phyloP scores from a whole-genome alignment of 2,329 filamentous ascomycete species.

The Apiospora hydei region DNA sequence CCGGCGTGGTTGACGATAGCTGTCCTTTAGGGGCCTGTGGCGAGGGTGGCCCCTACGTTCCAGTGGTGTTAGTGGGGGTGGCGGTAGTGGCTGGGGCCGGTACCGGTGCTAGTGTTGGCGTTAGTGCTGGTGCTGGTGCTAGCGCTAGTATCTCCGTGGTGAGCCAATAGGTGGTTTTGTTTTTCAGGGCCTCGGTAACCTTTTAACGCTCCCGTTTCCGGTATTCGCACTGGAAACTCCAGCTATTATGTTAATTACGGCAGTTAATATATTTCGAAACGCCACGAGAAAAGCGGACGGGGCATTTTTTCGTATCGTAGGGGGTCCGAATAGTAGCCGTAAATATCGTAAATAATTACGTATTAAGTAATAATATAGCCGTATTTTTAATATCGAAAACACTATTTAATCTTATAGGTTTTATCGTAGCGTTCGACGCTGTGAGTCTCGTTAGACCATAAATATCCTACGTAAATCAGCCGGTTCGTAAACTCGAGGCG shows the following conservation, averaged over 20 bases:
- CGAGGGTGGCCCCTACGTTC: background rate
- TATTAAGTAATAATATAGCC: too few species aligned
- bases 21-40: background rate
- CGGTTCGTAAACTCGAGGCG: background rate
- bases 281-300: background rate
- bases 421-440: background rate
- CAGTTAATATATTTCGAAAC: background rate
- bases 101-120: too few species aligned
- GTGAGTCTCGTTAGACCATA: background rate
- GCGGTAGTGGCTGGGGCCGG: too few species aligned
- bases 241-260: background rate
- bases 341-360: background rate
- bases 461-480: background rate
- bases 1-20: background rate
- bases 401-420: background rate
- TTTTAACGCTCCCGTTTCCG: background rate
- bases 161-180: background rate
- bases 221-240: background rate
- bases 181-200: background rate
- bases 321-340: background rate
- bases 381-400: slow-evolving; percentile 1
- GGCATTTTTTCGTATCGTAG: background rate
- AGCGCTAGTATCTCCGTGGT: background rate
- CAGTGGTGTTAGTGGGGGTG: background rate
- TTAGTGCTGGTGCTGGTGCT: background rate